Conservation (phyloP, 2,329 filamentous ascomycete species). For the Grosmannia huntii region DNA sequence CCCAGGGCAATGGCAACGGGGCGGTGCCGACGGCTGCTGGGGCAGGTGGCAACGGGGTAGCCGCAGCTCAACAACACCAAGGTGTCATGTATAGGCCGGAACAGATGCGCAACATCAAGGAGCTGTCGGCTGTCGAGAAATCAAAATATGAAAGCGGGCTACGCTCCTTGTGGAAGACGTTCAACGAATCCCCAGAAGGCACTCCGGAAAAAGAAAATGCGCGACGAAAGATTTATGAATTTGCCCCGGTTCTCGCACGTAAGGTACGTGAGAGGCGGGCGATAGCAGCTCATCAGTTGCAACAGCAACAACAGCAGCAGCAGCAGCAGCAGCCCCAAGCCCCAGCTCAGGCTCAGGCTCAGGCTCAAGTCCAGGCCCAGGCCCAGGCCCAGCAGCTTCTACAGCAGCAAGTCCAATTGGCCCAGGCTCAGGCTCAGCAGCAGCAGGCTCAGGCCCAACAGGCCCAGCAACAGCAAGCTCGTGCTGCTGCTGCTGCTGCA, state of each 20-base stretch:
- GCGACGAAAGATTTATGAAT: constrained; percentile 45
- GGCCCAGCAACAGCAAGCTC: constrained; percentile 6
- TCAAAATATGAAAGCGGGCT: constrained; percentile 46
- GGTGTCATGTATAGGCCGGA: constrained; percentile 33
- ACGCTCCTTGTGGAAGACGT: constrained; percentile 37
- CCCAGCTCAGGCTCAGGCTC: not conserved
- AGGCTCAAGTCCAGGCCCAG: constrained; percentile 1
- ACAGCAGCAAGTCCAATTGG: constrained; percentile 7
- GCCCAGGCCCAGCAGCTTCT: constrained; percentile 1
- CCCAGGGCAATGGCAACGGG: constrained; percentile 5
- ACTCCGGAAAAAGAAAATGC: constrained; percentile 37
- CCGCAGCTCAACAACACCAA: constrained; percentile 7
- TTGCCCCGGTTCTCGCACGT: constrained; percentile 39
- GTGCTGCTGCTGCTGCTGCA: constrained; percentile 3
- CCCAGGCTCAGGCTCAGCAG: not conserved
- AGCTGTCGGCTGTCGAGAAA: constrained; percentile 42
- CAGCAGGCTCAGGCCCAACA: constrained; percentile 3
- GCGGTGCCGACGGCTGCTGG: not conserved
- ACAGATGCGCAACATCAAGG: constrained; percentile 35
- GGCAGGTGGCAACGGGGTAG: not conserved
- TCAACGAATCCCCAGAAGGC: constrained; percentile 33
- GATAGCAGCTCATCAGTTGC: not conserved
- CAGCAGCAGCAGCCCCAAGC: not conserved
- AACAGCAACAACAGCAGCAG: constrained; percentile 5
- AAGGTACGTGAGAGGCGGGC: constrained; percentile 12